Base-by-base conservation (phyloP, 2,329 filamentous ascomycete species). In the Aotearoamyces nothofagi region DNA sequence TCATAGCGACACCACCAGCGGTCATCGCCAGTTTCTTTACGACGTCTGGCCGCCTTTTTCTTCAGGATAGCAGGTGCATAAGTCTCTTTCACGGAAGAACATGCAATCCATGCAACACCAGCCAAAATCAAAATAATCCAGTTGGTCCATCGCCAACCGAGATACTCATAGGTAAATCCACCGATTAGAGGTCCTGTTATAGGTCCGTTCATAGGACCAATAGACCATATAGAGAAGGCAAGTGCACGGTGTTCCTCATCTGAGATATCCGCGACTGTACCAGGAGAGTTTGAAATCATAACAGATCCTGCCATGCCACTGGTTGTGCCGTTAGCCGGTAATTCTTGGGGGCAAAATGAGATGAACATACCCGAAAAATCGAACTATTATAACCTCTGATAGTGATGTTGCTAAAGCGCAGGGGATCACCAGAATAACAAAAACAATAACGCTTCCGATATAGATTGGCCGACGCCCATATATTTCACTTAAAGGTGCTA, bases 141-240 rank as follows among this genome's bases (percentile, higher is more conserved):
- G 45, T 80, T 79, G 20, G 76, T 77, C 82, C 83, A 93, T 16
- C 84, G 59, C 86, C 86, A 94, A 8, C 82, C 83, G 3, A 90
- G 58, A 37, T 78, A 72, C 50, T 84, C 63, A 39, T 52, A 81
- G 1, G 79, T 69, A 40, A 92, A 92, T 0, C 84, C 84, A 13
- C 84, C 84, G 17, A 93, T 75, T 1, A 86, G 55, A 0, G 78
- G 77, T 0, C 77, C 74, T 16, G 72, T 57, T 0, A 43, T 56
- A 29, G 54, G 78, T 10, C 78, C 84, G 45, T 92, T 92, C 50
- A 92, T 67, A 0, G 86, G 84, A 0, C 82, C 84, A 30, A 93
- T 72, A 35, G 66, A 70, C 73, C 83, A 93, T 17, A 92, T 61
- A 4, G 74, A 81, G 53, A 93, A 82, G 23, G 77, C 77, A n/a